phyloP scores from a whole-genome alignment of 2,329 filamentous ascomycete genomes.

The Pseudocercospora pini-densiflorae region DNA sequence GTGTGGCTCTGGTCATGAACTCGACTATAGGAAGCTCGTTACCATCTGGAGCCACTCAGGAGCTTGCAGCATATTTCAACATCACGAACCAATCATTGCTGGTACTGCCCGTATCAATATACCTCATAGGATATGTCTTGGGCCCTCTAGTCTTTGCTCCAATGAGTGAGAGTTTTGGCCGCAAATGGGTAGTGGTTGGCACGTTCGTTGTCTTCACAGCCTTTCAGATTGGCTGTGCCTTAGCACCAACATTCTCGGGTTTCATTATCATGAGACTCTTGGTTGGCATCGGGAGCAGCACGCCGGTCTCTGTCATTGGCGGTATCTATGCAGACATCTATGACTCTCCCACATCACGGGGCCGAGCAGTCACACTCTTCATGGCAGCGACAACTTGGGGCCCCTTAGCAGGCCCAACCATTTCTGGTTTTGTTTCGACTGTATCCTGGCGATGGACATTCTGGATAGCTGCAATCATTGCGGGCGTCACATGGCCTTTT shows the following conservation, averaged over 20 bases:
- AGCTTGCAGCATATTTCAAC: constrained; percentile 62
- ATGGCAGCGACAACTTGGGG: constrained; percentile 70
- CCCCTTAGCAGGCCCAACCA: constrained; percentile 68
- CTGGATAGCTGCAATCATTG: constrained; percentile 72
- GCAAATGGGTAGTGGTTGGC: constrained; percentile 53
- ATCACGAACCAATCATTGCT: constrained; percentile 52
- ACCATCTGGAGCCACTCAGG: constrained; percentile 65
- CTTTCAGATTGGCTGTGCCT: constrained; percentile 51
- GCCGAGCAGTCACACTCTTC: constrained; percentile 66
- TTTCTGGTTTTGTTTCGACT: constrained; percentile 65
- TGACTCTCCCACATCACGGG: constrained; percentile 58
- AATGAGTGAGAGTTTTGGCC: constrained; percentile 50
- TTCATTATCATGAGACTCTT: constrained; percentile 52
- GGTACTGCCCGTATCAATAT: constrained; percentile 56
- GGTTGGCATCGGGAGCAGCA: constrained; percentile 49
- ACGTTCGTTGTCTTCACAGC: constrained; percentile 55
- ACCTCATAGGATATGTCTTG: constrained; percentile 53
- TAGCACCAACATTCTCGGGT: constrained; percentile 49
- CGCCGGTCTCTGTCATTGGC: constrained; percentile 63
- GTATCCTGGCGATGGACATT: constrained; percentile 73
- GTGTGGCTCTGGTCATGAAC: constrained; percentile 67
- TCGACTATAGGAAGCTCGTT: constrained; percentile 69
- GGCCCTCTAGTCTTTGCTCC: constrained; percentile 52
- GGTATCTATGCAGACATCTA: constrained; percentile 70
- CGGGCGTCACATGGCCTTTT: constrained; percentile 63